A percentile compares a stretch with the other conserved stretches of the same genome.
Conservation (phyloP, 495 filamentous ascomycete genomes). For the Parmelia sp. region DNA sequence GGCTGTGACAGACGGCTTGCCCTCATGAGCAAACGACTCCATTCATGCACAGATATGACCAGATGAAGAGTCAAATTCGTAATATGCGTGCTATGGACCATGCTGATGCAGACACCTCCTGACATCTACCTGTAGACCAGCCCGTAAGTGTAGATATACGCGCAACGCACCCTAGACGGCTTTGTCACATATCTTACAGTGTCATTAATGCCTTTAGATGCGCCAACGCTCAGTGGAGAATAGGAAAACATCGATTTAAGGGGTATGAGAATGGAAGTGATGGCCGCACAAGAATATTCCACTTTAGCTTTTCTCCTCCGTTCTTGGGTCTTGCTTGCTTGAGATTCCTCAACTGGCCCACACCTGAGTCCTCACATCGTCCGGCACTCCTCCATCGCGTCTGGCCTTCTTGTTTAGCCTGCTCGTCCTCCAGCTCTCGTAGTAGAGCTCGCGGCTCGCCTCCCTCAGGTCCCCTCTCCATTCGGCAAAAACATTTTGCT, state of each 20-base stretch:
- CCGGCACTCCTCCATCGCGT: slow-evolving; percentile 22
- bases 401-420: slow-evolving; percentile 45
- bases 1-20: no score
- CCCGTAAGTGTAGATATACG: slow-evolving; percentile 6
- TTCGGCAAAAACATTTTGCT: slow-evolving; percentile 86
- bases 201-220: slow-evolving; percentile 9
- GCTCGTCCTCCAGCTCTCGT: slow-evolving; percentile 89
- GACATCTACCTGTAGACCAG: not conserved
- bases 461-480: slow-evolving; percentile 90
- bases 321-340: not conserved
- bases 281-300: slow-evolving; percentile 8
- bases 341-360: slow-evolving; percentile 5
- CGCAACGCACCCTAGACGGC: slow-evolving; percentile 2
- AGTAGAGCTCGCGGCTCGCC: slow-evolving; percentile 88
- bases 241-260: slow-evolving; percentile 3
- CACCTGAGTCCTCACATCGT: slow-evolving; percentile 9
- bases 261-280: slow-evolving; percentile 23
- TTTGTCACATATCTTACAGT: slow-evolving; percentile 6
- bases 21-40: not conserved
- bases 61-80: not conserved
- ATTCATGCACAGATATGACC: not conserved
- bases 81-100: not conserved
- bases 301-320: not conserved
- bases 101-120: not conserved
- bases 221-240: not conserved